These are phyloP conservation scores for Liquidambar formosana DNA, from an alignment of 164 flowering plant genomes.

Conservation along the genomic window DNA sequence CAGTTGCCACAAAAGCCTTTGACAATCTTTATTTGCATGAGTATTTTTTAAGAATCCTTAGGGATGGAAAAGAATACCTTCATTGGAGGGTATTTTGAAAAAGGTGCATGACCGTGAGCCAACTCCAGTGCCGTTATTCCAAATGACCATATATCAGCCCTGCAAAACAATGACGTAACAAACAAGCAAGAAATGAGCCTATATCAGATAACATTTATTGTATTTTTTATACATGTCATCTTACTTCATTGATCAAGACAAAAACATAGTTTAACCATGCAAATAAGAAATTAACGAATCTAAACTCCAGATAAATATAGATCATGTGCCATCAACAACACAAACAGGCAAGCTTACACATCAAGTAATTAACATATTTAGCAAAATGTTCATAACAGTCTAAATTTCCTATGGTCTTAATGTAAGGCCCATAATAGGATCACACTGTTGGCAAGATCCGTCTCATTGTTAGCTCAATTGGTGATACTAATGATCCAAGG, in stretches of 20 bases:
- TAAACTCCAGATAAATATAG: background rate
- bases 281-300: background rate
- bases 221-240: background rate
- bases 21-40: background rate
- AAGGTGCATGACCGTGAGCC: constrained; percentile 83
- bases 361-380: background rate
- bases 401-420: too few species aligned
- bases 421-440: background rate
- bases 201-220: background rate
- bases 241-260: background rate
- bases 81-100: constrained; percentile 78
- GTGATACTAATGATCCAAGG: too few species aligned
- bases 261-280: background rate
- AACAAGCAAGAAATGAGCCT: background rate
- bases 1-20: background rate
- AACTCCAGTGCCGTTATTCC: constrained; percentile 73
- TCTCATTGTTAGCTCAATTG: too few species aligned
- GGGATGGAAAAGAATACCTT: constrained; percentile 40
- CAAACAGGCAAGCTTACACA: background rate
- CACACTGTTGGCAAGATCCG: background rate
- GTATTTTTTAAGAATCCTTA: background rate
- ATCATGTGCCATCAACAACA: background rate
- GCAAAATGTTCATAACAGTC: too few species aligned
- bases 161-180: constrained; percentile 18
- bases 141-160: constrained; percentile 80